Base-by-base conservation (phyloP, 805 yeast genomes). In the Starmerella gropengiesseri region DNA sequence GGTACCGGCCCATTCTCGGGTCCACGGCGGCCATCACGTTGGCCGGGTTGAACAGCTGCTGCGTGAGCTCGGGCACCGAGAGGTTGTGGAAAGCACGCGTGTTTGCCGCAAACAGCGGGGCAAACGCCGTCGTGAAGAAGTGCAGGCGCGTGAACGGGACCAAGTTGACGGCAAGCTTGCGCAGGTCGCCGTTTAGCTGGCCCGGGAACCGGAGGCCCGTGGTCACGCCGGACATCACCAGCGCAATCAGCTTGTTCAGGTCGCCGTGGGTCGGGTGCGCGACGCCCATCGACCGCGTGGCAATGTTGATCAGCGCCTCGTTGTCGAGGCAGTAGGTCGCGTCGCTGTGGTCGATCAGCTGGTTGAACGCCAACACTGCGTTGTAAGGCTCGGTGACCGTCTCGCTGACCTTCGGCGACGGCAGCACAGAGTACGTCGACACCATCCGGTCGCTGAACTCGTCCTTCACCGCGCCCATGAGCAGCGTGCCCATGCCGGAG, bases 21-120 rank as follows among this genome's bases (percentile, higher is more conserved):
- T 87, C 91, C 25, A 93, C 76, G 36, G 94, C 95, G 27, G 95
- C 95, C 96, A 86, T 86, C 83, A 85, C 81, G 61, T 87, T 86
- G 60, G 77, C 76, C 41, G 94, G 76, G 63, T 84, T 93, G 62
- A 87, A 86, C 81, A 86, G 78, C 67, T 86, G 96, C 66, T 84
- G 95, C 41, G 95, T 85, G 58, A 86, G 75, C 65, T 86, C 96
- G 28, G 95, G 94, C 33, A 86, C 95, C 29, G 86, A 71, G 59
- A 85, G 70, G 21, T 87, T 75, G 67, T 91, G 80, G 70, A 86
- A 86, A 4, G 87, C 78, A 59, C 80, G 76, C 17, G 94, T 75
- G 40, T 84, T 84, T 49, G 78, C 67, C 4, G 94, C 73, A 37
- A 93, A 81, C 58, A 86, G 73, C 50, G 96, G 96, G 32, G 96